Base-by-base conservation (phyloP, 2,329 filamentous ascomycete species). In the Ophiostoma australiae region DNA sequence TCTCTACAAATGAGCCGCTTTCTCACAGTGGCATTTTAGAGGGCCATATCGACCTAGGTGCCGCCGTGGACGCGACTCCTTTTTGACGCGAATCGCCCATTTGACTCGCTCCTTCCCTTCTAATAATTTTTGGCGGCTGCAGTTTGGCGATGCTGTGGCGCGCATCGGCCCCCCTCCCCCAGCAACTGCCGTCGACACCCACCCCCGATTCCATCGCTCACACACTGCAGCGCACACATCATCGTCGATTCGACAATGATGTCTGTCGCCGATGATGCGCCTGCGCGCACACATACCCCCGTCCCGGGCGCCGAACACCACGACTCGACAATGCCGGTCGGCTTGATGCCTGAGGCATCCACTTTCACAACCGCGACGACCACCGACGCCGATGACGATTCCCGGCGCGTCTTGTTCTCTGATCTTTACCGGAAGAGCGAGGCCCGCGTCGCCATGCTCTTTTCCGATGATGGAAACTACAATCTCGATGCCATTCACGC, bases 381-480 rank as follows among this genome's bases (percentile, higher is more conserved):
- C 67, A 17, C 44, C 61, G 85, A 89, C 80, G 82, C 84, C 77
- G 84, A 90, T 77, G 90, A 93, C 68, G 91, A 94, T 78, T 86
- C 87, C 76, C 86, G 89, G 78, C 90, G 91, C 80, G 85, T 88
- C 77, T 84, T 89, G 78, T 95, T 97, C 80, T 87, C 88, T 78
- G 88, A 92, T 72, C 83, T 94, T 70, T 97, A 91, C 84, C 87
- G 87, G 78, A 87, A 87, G 80, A 90, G 88, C 76, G 93, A 97
- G 81, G 86, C 88, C 76, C 90, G 89, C 80, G 89, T 97, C 77
- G 87, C 89, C 73, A 83, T 88, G 61, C 83, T 97, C n/a, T 96
- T 97, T 78, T 78, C 81, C 76, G 82, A 85, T 73, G 82, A 87
- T 78, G 83, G 87, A 76, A 80, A 79, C 72, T 84, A 87, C 76